These are phyloP conservation scores for Phytophthora tubulina DNA, from an alignment of 352 stramenopile species.

Conservation along the genomic window DNA sequence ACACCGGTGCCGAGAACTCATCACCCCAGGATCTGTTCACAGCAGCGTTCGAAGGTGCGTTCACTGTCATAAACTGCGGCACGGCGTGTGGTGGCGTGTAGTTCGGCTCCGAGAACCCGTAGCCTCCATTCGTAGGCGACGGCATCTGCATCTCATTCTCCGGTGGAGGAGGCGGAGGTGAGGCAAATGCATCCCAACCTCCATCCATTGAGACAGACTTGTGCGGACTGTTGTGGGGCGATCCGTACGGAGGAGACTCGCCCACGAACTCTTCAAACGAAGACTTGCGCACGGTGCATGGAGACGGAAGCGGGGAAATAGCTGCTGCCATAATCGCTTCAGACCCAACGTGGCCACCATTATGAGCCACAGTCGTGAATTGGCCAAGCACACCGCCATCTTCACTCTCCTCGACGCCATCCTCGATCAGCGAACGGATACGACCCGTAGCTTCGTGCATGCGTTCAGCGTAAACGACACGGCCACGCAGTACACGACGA, in stretches of 20 bases:
- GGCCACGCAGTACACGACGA: conserved; percentile 73
- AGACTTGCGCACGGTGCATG: conserved; percentile 50
- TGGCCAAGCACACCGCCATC: conserved; percentile 53
- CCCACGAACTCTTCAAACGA: conserved; percentile 80
- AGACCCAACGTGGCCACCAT: conserved; percentile 20
- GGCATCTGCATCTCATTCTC: conserved; percentile 34
- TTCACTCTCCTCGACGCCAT: conserved; percentile 42
- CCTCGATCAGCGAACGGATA: conserved; percentile 61
- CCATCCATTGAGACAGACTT: conserved; percentile 29
- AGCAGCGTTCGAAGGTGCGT: conserved; percentile 19
- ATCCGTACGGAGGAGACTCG: conserved; percentile 33
- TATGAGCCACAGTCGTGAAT: conserved; percentile 55
- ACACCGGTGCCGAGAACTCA: conserved; percentile 24
- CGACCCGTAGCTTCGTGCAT: conserved; percentile 62
- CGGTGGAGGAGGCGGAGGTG: conserved; percentile 21
- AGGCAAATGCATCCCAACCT: conserved; percentile 25
- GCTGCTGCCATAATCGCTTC: conserved; percentile 28
- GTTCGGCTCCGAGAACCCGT: conserved; percentile 23
- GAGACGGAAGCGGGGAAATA: conserved; percentile 12
- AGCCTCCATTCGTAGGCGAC: conserved; percentile 26
- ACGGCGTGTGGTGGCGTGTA: conserved; percentile 38
- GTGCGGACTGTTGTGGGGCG: conserved; percentile 11
- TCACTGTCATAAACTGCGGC: conserved; percentile 39
- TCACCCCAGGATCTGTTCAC: conserved; percentile 22
- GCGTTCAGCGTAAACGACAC: conserved; percentile 63